A percentile compares a stretch with the other conserved stretches of the same genome.
Conservation (phyloP, 2,329 filamentous ascomycete species). For the Aspergillus fumigatus region DNA sequence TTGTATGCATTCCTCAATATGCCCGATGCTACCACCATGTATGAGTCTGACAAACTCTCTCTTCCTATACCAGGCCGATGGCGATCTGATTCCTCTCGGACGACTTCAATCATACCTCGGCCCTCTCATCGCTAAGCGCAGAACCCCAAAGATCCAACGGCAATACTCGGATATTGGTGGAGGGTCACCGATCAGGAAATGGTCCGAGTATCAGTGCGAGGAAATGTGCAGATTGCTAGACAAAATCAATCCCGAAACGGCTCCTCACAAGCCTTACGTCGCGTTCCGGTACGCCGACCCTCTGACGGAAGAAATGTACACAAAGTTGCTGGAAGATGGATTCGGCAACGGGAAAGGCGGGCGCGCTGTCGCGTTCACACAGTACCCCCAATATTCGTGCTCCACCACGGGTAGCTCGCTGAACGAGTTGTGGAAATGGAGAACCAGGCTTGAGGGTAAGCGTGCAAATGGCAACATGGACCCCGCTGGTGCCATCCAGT, state of each 20-base stretch:
- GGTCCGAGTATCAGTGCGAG: constrained; percentile 88
- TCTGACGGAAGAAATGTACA: constrained; percentile 91
- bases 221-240: constrained; percentile 99
- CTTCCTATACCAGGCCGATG: constrained; percentile 64
- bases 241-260: constrained; percentile 82
- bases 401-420: constrained; percentile 93
- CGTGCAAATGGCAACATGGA: constrained; percentile 49
- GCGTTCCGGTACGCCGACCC: constrained; percentile 94
- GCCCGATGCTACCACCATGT: not conserved
- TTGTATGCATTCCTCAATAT: constrained; percentile 56
- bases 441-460: constrained; percentile 77
- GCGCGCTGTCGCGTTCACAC: constrained; percentile 91
- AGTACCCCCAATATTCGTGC: constrained; percentile 98
- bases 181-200: constrained; percentile 95
- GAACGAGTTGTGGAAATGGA: constrained; percentile 98
- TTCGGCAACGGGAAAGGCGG: constrained; percentile 89
- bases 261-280: constrained; percentile 95
- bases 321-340: constrained; percentile 74
- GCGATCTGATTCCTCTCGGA: constrained; percentile 90
- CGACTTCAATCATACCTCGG: constrained; percentile 87
- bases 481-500: constrained; percentile 69
- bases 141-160: constrained; percentile 94
- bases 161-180: constrained; percentile 95
- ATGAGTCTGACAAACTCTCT: constrained; percentile 2
- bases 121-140: constrained; percentile 74